Base-by-base conservation (phyloP, 2,329 filamentous ascomycete species). In the Dichotomopilus funicola region DNA sequence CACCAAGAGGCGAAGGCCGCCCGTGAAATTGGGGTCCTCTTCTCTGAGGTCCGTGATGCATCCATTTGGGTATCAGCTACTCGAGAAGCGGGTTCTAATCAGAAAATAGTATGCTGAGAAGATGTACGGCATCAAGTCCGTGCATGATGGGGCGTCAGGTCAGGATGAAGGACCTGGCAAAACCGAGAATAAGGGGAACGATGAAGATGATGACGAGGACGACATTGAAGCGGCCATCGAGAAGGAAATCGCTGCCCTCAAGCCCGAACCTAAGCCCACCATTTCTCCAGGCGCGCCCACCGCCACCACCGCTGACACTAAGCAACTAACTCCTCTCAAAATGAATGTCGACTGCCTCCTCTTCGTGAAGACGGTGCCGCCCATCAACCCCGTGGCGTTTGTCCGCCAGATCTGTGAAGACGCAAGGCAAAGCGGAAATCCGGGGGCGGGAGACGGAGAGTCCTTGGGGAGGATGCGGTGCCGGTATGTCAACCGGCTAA, bases 171-270 rank as follows among this genome's bases (percentile, higher is more conserved):
- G 64, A 2, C 72, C 70, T n/a, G 56, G 19, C 19, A 27, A 27
- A 27, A 27, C 19, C 19, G 19, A 27, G 19, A 27, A 27, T 27
- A 27, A 27, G 19, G 19, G 19, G 19, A 27, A 35, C 1, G 52
- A 57, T 3, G 73, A 74, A 6, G 75, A 75, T 5, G 73, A 73
- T 13, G 76, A 77, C 0, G 70, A 69, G 11, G 72, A 72, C n/a
- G 87, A 90, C 63, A 89, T 94, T 62, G 88, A 91, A 66, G 77
- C 81, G 5, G 80, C 84, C 34, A 89, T 94, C 62, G 69, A 82
- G 62, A 84, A 83, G 66, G 89, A 94, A 70, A 70, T 94, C n/a
- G 78, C 78, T 34, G 76, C 73, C 2, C 79, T 91, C 63, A 82
- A 80, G 53, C 65, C 72, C 34, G 68, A 68, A 41, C 63, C 70